phyloP scores from a whole-genome alignment of 2,329 filamentous ascomycete genomes.

The Paracamarosporium sp. region DNA sequence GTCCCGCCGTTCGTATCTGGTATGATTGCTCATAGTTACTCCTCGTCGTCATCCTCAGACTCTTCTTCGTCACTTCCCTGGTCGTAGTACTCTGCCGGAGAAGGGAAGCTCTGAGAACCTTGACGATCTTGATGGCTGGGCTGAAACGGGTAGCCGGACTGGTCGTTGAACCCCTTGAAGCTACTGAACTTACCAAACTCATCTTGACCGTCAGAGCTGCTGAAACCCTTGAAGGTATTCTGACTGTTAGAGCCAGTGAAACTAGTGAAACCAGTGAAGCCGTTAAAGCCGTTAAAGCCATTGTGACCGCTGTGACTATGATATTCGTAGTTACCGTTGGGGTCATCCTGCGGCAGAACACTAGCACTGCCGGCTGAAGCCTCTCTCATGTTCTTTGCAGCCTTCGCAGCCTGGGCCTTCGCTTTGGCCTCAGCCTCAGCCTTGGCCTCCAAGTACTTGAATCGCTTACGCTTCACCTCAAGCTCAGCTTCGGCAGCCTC shows the following conservation, averaged over 20 bases:
- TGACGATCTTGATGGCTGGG: not conserved
- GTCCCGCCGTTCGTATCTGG: not conserved
- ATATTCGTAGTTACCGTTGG: not conserved
- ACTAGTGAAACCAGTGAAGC: not conserved
- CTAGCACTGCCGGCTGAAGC: not conserved
- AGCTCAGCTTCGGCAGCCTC: conserved; percentile 43
- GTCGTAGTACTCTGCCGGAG: not conserved
- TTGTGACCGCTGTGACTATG: not conserved
- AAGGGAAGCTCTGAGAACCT: not conserved
- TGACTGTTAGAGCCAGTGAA: not conserved
- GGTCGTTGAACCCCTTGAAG: not conserved
- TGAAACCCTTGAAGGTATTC: not conserved
- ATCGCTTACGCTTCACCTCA: conserved; percentile 29
- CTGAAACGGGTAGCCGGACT: not conserved
- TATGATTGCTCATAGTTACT: not conserved
- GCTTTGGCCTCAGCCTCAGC: conserved; percentile 27
- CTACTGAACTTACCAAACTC: not conserved
- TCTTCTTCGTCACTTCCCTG: not conserved
- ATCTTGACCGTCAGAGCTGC: not conserved
- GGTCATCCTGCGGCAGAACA: not conserved
- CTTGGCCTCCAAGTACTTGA: conserved; percentile 28
- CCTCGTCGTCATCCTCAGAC: not conserved
- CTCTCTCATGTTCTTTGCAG: not conserved
- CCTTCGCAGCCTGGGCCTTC: conserved; percentile 10
- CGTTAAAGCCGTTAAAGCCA: not conserved